Evolutionary conservation across 2,329 filamentous ascomycete genomes (phyloP), one percentile per base, ranked within the genome.

Genomic region (Periconia sp.): DNA sequence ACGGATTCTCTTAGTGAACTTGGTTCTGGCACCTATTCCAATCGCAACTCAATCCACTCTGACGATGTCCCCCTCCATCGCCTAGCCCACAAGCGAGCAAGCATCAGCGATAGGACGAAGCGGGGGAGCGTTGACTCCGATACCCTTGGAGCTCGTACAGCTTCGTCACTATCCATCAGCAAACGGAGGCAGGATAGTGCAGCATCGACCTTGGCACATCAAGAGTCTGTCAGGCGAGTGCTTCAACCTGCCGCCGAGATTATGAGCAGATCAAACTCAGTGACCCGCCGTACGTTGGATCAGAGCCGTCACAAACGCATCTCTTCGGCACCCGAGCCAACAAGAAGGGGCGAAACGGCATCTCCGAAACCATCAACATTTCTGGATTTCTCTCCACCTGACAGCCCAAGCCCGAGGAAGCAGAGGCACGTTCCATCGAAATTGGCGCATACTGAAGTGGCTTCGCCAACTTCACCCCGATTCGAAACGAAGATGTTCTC

Each of bases 11-110:
- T 63, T 4, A 47, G 58, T 6, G 59, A 62, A 8, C 73, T 73
- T 47, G 76, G 73, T 9, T 73, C 76, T 3, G 56, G 70, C 3
- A 63, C 73, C 5, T 63, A 57, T 24, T 78, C 77, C 2, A 72
- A 73, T 22, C 72, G 73, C 26, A 70, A 69, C 13, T 80, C 78
- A 1, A 50, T 72, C 8, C 63, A 62, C 11, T 75, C 73, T 3
- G 70, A 71, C 19, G 62, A 70, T 9, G 65, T 75, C 19, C 72
- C 72, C 9, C 68, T 75, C 23, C 78, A 74, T 59, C 75, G 73
- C 30, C 64, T 81, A 15, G 64, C 77, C 13, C 79, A 80, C 52
- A 81, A 79, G 54, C 69, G 70, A 23, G 73, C 70, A 25, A 75
- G 72, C 16, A 75, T 82, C 30, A 72, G 73, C 10, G 74, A 80